phyloP scores from a whole-genome alignment of 2,329 filamentous ascomycete species.

The Esteya vermicola region DNA sequence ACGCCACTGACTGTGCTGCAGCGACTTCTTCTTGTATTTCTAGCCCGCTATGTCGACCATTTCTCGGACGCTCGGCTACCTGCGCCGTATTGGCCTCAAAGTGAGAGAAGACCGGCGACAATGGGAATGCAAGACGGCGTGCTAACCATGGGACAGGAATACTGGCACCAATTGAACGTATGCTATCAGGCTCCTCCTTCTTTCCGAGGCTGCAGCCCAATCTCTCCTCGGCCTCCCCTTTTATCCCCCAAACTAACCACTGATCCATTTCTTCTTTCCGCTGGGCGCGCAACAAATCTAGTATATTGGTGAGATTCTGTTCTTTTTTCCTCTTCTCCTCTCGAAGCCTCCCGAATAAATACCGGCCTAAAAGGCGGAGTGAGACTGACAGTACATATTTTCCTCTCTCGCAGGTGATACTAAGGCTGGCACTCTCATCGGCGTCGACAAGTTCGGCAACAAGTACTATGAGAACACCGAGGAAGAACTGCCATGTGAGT shows the following conservation, averaged over 20 bases:
- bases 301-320: conserved; percentile 3
- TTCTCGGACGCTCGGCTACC: conserved; percentile 69
- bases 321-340: no score
- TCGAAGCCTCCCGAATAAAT: no score
- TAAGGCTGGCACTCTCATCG: conserved; percentile 79
- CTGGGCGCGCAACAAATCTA: background rate
- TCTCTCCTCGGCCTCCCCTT: conserved; percentile 4
- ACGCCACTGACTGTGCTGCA: no score
- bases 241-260: background rate
- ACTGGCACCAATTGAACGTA: conserved; percentile 86
- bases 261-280: no score
- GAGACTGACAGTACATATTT: background rate
- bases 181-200: conserved; percentile 20
- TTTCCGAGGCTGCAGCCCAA: background rate
- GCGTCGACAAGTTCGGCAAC: conserved; percentile 82
- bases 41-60: conserved; percentile 68
- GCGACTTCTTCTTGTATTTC: no score
- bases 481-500: conserved; percentile 79
- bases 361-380: no score
- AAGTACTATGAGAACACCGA: conserved; percentile 94
- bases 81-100: conserved; percentile 81
- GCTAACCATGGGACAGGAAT: conserved; percentile 48
- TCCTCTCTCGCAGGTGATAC: conserved; percentile 62
- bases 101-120: conserved; percentile 29
- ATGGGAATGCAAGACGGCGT: background rate